phyloP scores from a whole-genome alignment of 768 basidiomycete genomes.

The Boletus subcaerulescens region DNA sequence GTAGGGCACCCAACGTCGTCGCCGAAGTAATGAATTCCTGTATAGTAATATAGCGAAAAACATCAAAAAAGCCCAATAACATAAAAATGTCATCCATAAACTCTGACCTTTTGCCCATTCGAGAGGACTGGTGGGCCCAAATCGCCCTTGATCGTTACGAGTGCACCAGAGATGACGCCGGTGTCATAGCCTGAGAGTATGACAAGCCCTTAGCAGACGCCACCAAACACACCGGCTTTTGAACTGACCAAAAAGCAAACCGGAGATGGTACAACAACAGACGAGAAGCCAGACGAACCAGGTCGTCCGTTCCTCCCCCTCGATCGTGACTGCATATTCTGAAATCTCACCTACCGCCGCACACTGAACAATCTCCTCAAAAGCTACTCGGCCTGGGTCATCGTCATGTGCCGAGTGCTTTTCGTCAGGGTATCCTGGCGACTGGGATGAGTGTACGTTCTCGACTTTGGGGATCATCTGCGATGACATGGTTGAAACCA shows the following conservation, averaged over 20 bases:
- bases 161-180: constrained; percentile 76
- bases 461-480: neutral
- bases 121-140: constrained; percentile 57
- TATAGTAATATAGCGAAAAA: neutral
- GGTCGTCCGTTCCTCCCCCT: constrained; percentile 64
- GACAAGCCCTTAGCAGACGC: constrained; percentile 1
- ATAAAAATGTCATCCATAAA: neutral
- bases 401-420: neutral
- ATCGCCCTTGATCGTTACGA: constrained; percentile 68
- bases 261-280: constrained; percentile 69
- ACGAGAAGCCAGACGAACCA: constrained; percentile 81
- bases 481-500: neutral
- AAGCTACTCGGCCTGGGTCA: neutral
- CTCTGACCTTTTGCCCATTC: constrained; percentile 57
- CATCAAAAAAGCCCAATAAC: neutral
- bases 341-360: constrained; percentile 47
- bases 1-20: constrained; percentile 72
- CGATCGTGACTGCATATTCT: constrained; percentile 56
- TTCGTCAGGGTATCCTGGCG: neutral
- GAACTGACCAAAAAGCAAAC: constrained; percentile 65
- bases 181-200: constrained; percentile 66
- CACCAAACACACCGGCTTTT: neutral
- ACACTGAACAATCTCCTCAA: constrained; percentile 17
- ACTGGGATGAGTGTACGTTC: neutral
- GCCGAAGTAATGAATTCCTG: constrained; percentile 81